Conservation (phyloP, 2,329 filamentous ascomycete genomes). For the Fusarium torulosum region DNA sequence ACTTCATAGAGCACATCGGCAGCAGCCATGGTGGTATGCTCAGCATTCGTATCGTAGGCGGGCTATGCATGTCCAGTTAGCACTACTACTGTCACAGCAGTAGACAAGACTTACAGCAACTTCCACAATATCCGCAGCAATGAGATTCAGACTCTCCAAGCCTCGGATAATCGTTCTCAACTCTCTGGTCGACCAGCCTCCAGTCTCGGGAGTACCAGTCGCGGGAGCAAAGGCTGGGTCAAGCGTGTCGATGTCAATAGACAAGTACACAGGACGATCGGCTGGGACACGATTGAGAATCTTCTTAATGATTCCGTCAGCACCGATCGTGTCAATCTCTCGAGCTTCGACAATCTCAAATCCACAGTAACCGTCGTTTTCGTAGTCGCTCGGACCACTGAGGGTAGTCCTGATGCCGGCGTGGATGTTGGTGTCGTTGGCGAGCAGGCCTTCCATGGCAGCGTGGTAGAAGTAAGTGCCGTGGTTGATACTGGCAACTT, state of each 20-base stretch:
- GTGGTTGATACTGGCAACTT: constrained; percentile 84
- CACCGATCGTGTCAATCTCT: constrained; percentile 64
- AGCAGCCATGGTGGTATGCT: constrained; percentile 79
- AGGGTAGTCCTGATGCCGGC: constrained; percentile 88
- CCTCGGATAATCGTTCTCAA: constrained; percentile 78
- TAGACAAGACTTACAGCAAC: constrained; percentile 57
- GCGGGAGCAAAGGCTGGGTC: constrained; percentile 85
- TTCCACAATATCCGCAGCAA: constrained; percentile 79
- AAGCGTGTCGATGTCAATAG: constrained; percentile 86
- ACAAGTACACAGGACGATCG: constrained; percentile 81
- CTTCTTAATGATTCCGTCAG: constrained; percentile 80
- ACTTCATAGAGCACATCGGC: constrained; percentile 80
- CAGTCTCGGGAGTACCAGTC: constrained; percentile 81
- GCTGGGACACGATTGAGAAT: constrained; percentile 81
- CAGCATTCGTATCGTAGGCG: constrained; percentile 79
- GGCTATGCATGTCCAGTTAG: constrained; percentile 54
- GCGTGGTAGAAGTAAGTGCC: constrained; percentile 93
- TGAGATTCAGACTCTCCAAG: constrained; percentile 75
- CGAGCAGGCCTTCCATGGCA: constrained; percentile 79
- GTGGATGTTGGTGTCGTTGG: constrained; percentile 88
- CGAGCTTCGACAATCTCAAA: constrained; percentile 83
- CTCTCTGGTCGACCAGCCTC: constrained; percentile 81
- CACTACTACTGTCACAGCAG: fast-evolving
- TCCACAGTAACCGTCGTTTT: constrained; percentile 78
- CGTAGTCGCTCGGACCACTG: constrained; percentile 75